Base-by-base conservation (phyloP, 805 yeast genomes). In the Brettanomyces nanus region DNA sequence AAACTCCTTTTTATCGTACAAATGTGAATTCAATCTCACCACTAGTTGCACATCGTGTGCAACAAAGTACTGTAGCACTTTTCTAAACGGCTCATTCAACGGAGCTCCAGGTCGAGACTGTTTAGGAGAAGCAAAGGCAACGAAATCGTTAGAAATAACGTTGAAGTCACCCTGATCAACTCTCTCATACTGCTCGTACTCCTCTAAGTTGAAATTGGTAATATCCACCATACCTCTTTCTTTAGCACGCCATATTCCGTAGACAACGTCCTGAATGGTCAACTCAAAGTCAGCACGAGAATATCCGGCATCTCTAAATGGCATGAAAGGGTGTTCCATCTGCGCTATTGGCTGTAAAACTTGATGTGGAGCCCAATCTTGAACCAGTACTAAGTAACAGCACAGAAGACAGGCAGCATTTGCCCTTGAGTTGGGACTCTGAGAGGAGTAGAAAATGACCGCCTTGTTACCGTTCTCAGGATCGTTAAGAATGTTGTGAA, bases 101-200 rank as follows among this genome's bases (percentile, higher is more conserved):
- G 67, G 61, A 28, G 67, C 62, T 29, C 76, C 73, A 6, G 73
- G 64, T 33, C 66, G 60, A 19, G 68, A 62, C 56, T 84, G 92
- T 50, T 80, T 86, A 3, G 98, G 98, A 2, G 97, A 87, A 4
- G 98, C 98, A 70, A 92, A 92, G 22, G 98, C 98, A 47, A 92
- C 81, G 53, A 90, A 92, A 56, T 92, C 95, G 44, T 92, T 90
- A 3, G 95, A 84, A 34, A 92, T 67, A 27, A 82, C 80, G 58
- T 92, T 92, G 52, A 92, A 85, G 61, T 92, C 98, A 45, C 98
- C 98, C 59, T 89, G 92, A 56, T 92, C 97, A 3, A 92, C 98
- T 45, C 95, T 68, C 60, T 92, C 98, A 54, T 85, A 89, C 52
- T 77, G 83, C 59, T 92, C 98, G 58, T 89, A 90, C 53, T 86